Percentiles rank a stretch among this genome's conserved stretches.
phyloP scores from a whole-genome alignment of 2,329 filamentous ascomycete genomes.

The Arthrobotrys iridis region DNA sequence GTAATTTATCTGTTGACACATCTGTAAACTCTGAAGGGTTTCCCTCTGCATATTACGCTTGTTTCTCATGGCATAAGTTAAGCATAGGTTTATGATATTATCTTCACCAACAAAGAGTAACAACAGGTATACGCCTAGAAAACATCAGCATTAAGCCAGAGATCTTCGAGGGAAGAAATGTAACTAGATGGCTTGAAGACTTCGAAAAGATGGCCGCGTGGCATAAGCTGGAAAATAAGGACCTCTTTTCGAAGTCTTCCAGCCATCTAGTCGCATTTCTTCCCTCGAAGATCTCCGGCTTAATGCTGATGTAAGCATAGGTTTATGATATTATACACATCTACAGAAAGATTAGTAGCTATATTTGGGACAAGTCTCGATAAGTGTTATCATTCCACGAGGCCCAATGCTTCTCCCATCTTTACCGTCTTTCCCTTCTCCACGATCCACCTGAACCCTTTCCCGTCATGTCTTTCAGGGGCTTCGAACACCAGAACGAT shows the following conservation, averaged over 20 bases:
- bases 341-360: background rate
- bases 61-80: background rate
- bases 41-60: background rate
- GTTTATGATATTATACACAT: no score
- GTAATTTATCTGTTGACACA: constrained; percentile 55
- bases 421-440: constrained; percentile 87
- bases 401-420: constrained; percentile 86
- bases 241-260: no score
- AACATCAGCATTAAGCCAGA: no score
- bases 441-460: constrained; percentile 85
- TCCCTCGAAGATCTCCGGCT: no score
- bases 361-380: background rate
- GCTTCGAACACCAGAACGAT: constrained; percentile 97
- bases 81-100: background rate
- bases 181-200: no score
- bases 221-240: no score
- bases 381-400: constrained; percentile 68
- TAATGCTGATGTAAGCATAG: no score
- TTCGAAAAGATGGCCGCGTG: no score
- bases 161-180: no score
- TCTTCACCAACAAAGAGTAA: no score
- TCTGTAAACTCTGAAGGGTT: background rate
- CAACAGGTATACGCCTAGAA: no score
- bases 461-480: constrained; percentile 72
- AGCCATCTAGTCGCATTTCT: no score